phyloP scores from a whole-genome alignment of 2,329 filamentous ascomycete species.

The Phyllachora maydis region DNA sequence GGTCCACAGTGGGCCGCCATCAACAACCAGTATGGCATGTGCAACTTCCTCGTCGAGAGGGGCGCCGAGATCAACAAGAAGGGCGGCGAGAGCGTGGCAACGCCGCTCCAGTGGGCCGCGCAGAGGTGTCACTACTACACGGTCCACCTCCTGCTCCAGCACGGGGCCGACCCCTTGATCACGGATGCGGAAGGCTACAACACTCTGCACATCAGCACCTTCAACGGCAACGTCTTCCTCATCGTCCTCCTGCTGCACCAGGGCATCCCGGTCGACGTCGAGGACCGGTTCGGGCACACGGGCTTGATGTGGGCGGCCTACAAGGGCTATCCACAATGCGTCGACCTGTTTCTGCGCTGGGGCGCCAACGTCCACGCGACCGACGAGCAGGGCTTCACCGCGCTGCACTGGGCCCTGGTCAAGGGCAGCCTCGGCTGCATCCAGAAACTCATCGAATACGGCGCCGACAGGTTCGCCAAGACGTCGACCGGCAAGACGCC shows the following conservation, averaged over 20 bases:
- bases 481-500: conserved; percentile 85
- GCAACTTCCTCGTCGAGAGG: conserved; percentile 71
- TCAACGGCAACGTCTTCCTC: conserved; percentile 87
- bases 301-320: conserved; percentile 98
- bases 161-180: conserved; percentile 80
- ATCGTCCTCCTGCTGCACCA: conserved; percentile 82
- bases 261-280: conserved; percentile 81
- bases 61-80: conserved; percentile 89
- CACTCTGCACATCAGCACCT: conserved; percentile 87
- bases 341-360: conserved; percentile 85
- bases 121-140: conserved; percentile 95
- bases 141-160: conserved; percentile 75
- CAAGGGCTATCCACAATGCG: conserved; percentile 83
- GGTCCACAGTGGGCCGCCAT: conserved; percentile 77
- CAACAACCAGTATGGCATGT: conserved; percentile 95
- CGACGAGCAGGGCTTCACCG: conserved; percentile 86
- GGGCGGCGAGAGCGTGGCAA: conserved; percentile 86
- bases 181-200: conserved; percentile 96
- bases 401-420: conserved; percentile 89
- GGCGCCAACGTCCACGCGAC: conserved; percentile 80
- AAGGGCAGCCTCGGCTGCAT: conserved; percentile 81
- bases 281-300: conserved; percentile 80
- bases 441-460: conserved; percentile 88
- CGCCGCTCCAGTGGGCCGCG: conserved; percentile 89
- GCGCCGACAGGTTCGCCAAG: conserved; percentile 78